Conservation (phyloP, 2,329 filamentous ascomycete species). For the Lachnellula cervina region DNA sequence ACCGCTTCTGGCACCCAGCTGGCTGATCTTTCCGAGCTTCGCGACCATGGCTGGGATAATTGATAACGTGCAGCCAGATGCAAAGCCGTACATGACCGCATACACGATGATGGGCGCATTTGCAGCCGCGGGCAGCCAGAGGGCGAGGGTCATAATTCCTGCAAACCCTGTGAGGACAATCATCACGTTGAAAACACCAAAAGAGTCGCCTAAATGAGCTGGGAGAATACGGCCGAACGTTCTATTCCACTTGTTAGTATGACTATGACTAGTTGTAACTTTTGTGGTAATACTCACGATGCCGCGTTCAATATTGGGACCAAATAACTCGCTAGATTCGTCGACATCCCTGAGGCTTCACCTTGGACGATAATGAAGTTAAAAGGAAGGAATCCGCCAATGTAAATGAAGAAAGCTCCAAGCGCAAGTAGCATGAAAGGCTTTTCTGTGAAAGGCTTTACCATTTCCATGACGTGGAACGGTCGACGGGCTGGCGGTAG, state of each 20-base stretch:
- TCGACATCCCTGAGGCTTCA: conserved; percentile 39
- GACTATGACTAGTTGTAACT: not conserved
- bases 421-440: conserved; percentile 32
- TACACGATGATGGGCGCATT: conserved; percentile 53
- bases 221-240: conserved; percentile 37
- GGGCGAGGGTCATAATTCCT: conserved; percentile 45
- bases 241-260: not conserved
- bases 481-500: not conserved
- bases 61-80: conserved; percentile 43
- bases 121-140: conserved; percentile 56
- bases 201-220: conserved; percentile 44
- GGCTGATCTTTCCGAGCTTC: conserved; percentile 60
- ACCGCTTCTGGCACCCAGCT: conserved; percentile 63
- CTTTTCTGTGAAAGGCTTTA: conserved; percentile 26
- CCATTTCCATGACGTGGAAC: conserved; percentile 29
- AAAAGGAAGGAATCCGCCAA: conserved; percentile 33
- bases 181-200: conserved; percentile 46
- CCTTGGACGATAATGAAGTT: conserved; percentile 40
- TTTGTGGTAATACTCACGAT: not conserved
- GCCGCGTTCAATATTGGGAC: conserved; percentile 46
- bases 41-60: conserved; percentile 55
- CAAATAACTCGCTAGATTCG: conserved; percentile 42
- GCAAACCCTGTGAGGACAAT: conserved; percentile 5
- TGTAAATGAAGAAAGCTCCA: conserved; percentile 39
- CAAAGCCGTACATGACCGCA: conserved; percentile 59